Evolutionary conservation across 2,329 filamentous ascomycete species (phyloP), one percentile per base, ranked within the genome.

Genomic region (Dothideomycetes sp.): DNA sequence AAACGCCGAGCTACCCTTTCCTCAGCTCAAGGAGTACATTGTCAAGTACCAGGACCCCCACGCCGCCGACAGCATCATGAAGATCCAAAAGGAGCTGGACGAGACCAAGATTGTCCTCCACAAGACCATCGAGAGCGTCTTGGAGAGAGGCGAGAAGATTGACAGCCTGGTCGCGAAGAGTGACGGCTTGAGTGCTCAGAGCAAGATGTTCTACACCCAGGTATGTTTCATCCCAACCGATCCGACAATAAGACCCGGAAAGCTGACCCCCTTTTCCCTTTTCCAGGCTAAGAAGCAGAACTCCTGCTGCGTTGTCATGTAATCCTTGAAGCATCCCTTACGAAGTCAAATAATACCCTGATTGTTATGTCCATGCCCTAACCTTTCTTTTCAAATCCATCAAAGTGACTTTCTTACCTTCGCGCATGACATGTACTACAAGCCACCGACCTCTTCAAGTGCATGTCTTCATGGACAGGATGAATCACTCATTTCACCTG

Each of bases 31-130:
- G 60, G 81, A 86, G 31, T 93, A 93, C 62, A 72, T 84, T 37
- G 57, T 63, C 31, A 79, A 81, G 50, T 94, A 87, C 66, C 84
- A 94, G 67, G 84, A 95, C 60, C 87, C 89, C 10, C 71, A 79
- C 55, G 75, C 93, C 65, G 88, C 86, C 49, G 87, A 94, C 66
- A 89, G 81, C 63, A 93, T 96, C 58, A 60, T 61, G 57, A 60
- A 59, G 72, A 95, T 98, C 54, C 89, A 96, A 64, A 83, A 86
- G 66, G 87, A 98, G 68, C 72, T 98, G 45, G 88, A 96, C 57
- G 88, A 95, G 72, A 96, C 89, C 45, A 96, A 95, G 75, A 88
- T 94, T 57, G 81, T 94, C 44, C 72, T 98, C 53, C 87, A 96
- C 68, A 94, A 96, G 75, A 95, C 91, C 33, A 95, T 94, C 53